Evolutionary conservation across 2,329 filamentous ascomycete species (phyloP).

Genomic region (Neonectria neomacrospora): DNA sequence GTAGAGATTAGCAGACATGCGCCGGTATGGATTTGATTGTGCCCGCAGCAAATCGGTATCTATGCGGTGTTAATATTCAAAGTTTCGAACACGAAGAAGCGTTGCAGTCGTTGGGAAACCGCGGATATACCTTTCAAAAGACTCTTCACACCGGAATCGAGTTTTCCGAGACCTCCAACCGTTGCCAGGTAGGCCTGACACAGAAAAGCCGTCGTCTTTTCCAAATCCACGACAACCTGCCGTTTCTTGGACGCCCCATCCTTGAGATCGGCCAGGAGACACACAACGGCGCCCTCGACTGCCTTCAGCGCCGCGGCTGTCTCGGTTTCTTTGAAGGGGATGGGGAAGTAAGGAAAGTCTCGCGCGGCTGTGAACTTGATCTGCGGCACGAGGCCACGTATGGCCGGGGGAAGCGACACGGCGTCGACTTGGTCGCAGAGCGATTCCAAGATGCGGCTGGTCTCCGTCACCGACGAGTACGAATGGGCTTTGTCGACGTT

Average conservation of each 20-base stretch:
- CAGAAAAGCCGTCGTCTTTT: conserved; percentile 58
- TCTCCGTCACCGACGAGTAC: conserved; percentile 39
- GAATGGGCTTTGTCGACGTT: conserved; percentile 15
- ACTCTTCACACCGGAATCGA: conserved; percentile 49
- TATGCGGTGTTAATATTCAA: conserved; percentile 45
- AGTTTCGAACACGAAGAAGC: neutral
- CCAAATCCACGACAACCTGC: conserved; percentile 48
- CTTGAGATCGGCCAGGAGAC: conserved; percentile 46
- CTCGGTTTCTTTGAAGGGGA: conserved; percentile 60
- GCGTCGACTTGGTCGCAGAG: conserved; percentile 42
- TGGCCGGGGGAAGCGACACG: conserved; percentile 44
- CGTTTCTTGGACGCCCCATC: conserved; percentile 26
- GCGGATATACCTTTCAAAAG: conserved; percentile 44
- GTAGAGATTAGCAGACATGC: conserved; percentile 79
- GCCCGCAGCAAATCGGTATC: conserved; percentile 78
- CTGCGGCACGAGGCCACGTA: conserved; percentile 37
- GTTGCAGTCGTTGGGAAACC: neutral
- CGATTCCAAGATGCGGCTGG: conserved; percentile 35
- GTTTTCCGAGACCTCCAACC: conserved; percentile 52
- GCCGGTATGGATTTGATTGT: conserved; percentile 76
- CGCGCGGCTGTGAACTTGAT: conserved; percentile 50
- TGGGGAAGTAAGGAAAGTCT: conserved; percentile 57
- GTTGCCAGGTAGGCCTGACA: conserved; percentile 50
- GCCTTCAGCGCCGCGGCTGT: conserved; percentile 57
- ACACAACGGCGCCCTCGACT: conserved; percentile 52